phyloP scores from a whole-genome alignment of 345 rosid genomes.

The Passiflora organensis region DNA sequence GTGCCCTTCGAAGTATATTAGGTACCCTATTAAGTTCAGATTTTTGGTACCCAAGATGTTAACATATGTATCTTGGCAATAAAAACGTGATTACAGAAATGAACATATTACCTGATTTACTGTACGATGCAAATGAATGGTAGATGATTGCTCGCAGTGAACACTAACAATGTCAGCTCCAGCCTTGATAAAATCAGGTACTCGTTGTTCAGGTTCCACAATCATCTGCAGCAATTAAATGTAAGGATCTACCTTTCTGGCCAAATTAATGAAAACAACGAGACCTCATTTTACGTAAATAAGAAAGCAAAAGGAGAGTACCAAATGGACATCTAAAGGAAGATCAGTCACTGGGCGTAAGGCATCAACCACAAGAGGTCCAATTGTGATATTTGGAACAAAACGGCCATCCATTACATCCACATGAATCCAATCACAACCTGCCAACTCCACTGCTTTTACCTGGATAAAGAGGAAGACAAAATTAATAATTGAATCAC shows the following conservation, averaged over 20 bases:
- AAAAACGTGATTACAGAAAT: background rate
- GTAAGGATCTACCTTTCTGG: too few relatives aligned
- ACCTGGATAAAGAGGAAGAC: slow-evolving; percentile 44
- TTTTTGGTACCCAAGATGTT: too few relatives aligned
- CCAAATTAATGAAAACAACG: too few relatives aligned
- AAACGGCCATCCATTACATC: slow-evolving; percentile 99
- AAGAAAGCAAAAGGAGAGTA: slow-evolving; percentile 24
- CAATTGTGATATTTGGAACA: slow-evolving; percentile 97
- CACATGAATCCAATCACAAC: slow-evolving; percentile 96
- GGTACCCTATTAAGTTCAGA: too few relatives aligned
- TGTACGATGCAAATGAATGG: slow-evolving; percentile 98
- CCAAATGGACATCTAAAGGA: slow-evolving; percentile 97
- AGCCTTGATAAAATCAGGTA: slow-evolving; percentile 94
- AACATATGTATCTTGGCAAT: too few relatives aligned
- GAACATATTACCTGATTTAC: slow-evolving; percentile 48
- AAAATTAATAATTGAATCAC: slow-evolving; percentile 3
- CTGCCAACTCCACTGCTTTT: slow-evolving; percentile 84
- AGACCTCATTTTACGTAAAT: background rate
- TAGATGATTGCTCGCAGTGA: slow-evolving; percentile 88
- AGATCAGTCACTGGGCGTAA: slow-evolving; percentile 92
- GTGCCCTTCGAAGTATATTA: too few relatives aligned
- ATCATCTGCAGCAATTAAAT: slow-evolving; percentile 62
- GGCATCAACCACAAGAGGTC: slow-evolving; percentile 93
- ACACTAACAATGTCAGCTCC: slow-evolving; percentile 98
- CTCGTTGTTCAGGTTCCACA: slow-evolving; percentile 89